Evolutionary conservation across 768 basidiomycete genomes (phyloP), one percentile per base, ranked within the genome.

Genomic region (Tricholoma matsutake): DNA sequence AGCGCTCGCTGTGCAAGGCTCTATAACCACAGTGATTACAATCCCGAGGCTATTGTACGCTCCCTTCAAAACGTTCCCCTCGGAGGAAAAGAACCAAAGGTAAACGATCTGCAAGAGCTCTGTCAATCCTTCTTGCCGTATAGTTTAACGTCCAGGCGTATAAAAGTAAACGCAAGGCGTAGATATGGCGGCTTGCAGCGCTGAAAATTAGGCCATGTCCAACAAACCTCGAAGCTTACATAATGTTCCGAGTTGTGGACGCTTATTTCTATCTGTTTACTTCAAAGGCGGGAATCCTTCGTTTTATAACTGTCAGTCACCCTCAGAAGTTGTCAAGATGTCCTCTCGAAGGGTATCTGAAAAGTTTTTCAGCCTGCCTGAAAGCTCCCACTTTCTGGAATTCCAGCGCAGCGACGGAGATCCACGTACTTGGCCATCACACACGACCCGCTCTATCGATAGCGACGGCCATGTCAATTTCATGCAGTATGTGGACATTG

Each of bases 111-210:
- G 84, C 83, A 74, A 73, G 75, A 71, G 70, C 69, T 25, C 28
- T 32, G 65, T 68, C 65, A 37, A 37, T 79, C 59, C 9, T 54
- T 88, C 65, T 88, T 61, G 86, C 86, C 85, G 79, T 72, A 82
- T 80, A 67, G 86, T 88, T 88, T 88, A 88, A 86, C 87, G 81
- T 75, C 82, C 71, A 72, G 75, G 79, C 83, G 76, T 77, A 75
- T 76, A 58, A 70, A 65, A 63, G 53, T 54, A 66, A 63, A 74
- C 79, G 77, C 80, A 78, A 75, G 79, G 78, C 80, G 85, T 85
- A 82, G 86, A 88, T 88, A 86, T 76, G 52, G 43, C 79, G 85
- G 85, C 83, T n/a, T n/a, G n/a, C n/a, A n/a, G n/a, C n/a, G n/a
- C n/a, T n/a, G n/a, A n/a, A n/a, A n/a, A n/a, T n/a, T n/a, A n/a